phyloP scores from a whole-genome alignment of 306 rosid species.

The Quercus rubra region DNA sequence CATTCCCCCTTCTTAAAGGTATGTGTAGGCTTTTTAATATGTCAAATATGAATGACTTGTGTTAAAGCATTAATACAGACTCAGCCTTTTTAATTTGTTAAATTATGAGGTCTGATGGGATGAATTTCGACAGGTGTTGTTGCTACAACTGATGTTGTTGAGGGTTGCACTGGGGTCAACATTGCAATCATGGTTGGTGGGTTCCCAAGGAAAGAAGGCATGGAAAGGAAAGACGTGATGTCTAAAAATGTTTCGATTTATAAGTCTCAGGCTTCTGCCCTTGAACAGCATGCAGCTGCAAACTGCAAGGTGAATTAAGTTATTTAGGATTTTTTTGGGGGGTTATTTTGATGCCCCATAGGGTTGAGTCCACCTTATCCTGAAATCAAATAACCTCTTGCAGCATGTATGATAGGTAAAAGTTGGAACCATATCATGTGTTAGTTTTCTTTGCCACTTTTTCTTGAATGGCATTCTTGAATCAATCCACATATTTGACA shows the following conservation, averaged over 20 bases:
- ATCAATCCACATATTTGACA: neutral
- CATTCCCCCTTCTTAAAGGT: slow-evolving; percentile 92
- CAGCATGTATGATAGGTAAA: neutral
- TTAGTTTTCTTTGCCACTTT: neutral
- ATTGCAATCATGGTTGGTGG: slow-evolving; percentile 99
- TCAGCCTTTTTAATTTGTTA: neutral
- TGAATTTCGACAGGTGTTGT: slow-evolving; percentile 72
- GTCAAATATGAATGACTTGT: neutral
- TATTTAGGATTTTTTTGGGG: neutral
- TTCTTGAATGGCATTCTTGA: neutral
- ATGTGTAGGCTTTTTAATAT: neutral
- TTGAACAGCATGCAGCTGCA: slow-evolving; percentile 87
- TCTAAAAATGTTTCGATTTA: slow-evolving; percentile 89
- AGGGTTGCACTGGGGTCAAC: slow-evolving; percentile 91
- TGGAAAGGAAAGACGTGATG: slow-evolving; percentile 99
- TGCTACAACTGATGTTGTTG: slow-evolving; percentile 96
- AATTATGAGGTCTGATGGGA: slow-evolving; percentile 3
- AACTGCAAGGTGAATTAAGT: slow-evolving; percentile 76
- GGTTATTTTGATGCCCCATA: neutral
- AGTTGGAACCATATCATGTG: neutral
- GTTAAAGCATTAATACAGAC: neutral
- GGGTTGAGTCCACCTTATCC: neutral
- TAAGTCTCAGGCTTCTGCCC: slow-evolving; percentile 96
- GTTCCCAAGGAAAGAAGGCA: slow-evolving; percentile 97
- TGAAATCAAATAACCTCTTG: neutral